Evolutionary conservation across 2,329 filamentous ascomycete species (phyloP), one percentile per base, ranked within the genome.

Genomic region (Colletotrichum lini): DNA sequence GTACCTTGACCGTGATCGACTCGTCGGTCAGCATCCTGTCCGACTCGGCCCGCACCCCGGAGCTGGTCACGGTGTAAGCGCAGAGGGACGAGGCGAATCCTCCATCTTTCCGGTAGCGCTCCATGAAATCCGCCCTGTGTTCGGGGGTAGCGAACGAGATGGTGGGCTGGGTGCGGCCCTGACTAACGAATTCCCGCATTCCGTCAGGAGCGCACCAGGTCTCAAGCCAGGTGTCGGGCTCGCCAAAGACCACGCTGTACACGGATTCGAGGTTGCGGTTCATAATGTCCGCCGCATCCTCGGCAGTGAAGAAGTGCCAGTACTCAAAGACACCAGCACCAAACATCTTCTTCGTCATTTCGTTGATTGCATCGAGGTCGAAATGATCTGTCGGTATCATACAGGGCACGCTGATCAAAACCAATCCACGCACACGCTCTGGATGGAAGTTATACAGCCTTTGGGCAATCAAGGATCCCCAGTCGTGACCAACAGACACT

Each of bases 401-500:
- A 76, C 87, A 88, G 10, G 80, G 74, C 5, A 84, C 78, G 67
- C 82, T 85, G 21, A 87, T 67, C 69, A 85, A 77, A 5, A 81
- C 75, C 1, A 87, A 73, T 21, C 82, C 84, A 4, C 75, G 59
- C 7, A 85, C 81, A 12, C 83, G 79, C 2, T 82, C 76, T 0
- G 81, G 82, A 64, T 83, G 75, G 72, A 81, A 82, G 57, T 84
- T 79, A 73, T 82, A 85, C 18, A 86, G 72, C 16, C 84, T 79
- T 62, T 82, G 79, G 0, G 82, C 80, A 12, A 83, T 72, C 13
- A 65, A 72, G 16, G 81, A 80, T 44, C 86, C 86, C 85, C 85
- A 88, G 75, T 88, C 86, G 72, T 87, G 85, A 53, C 85, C 86
- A 42, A 87, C 78, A 3, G 82, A 79, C 64, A 87, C 79, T 38